Conservation (phyloP, 768 basidiomycete species). For the Russula vinacea region DNA sequence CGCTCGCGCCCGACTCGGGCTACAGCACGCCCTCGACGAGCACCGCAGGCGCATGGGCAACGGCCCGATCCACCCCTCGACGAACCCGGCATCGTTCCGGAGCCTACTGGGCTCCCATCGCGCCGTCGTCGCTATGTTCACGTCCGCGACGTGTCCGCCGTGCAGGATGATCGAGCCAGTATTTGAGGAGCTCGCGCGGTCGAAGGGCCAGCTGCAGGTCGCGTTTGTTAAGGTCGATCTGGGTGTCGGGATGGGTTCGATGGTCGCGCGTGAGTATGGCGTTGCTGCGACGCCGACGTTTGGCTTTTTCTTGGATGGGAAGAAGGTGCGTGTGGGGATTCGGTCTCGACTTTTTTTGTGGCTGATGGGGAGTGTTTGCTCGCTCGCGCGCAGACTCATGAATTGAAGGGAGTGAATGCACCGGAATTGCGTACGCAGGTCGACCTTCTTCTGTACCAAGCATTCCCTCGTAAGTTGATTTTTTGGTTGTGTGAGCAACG, state of each 20-base stretch:
- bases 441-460: conserved; percentile 68
- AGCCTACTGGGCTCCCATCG: conserved; percentile 61
- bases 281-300: conserved; percentile 86
- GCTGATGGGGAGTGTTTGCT: background rate
- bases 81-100: conserved; percentile 71
- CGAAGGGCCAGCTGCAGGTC: conserved; percentile 42
- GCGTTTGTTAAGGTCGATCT: conserved; percentile 87
- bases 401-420: conserved; percentile 69
- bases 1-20: conserved; percentile 31
- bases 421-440: conserved; percentile 70
- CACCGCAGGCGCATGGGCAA: conserved; percentile 42
- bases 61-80: conserved; percentile 63
- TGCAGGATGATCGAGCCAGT: conserved; percentile 81
- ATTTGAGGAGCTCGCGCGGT: conserved; percentile 73
- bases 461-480: conserved; percentile 67
- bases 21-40: conserved; percentile 42
- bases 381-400: conserved; percentile 48
- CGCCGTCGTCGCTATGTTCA: conserved; percentile 80
- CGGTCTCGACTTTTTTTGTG: background rate
- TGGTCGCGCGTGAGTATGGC: conserved; percentile 59
- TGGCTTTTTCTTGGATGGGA: conserved; percentile 76
- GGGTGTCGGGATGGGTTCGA: conserved; percentile 58
- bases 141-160: conserved; percentile 69
- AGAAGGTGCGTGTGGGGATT: conserved; percentile 49
- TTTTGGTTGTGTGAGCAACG: background rate